phyloP scores from a whole-genome alignment of 1,284 basidiomycete species.

The Apiotrichum brassicae region DNA sequence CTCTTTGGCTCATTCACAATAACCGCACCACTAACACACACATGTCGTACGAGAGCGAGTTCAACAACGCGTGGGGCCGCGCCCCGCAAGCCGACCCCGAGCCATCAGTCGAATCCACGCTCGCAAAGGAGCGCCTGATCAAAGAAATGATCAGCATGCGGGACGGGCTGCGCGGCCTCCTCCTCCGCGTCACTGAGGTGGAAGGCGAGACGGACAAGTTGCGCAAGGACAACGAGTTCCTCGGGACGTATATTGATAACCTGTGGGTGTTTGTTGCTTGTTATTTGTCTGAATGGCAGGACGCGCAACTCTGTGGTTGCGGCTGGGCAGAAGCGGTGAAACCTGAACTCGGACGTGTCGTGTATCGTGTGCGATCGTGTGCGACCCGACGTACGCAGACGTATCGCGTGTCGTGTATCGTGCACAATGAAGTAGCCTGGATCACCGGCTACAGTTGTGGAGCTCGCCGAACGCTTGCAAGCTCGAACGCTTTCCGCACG shows the following conservation, averaged over 20 bases:
- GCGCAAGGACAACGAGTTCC: conserved; percentile 41
- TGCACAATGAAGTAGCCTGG: no score
- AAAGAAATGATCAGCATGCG: conserved; percentile 39
- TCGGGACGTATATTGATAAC: conserved; percentile 45
- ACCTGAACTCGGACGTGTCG: no score
- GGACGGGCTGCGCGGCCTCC: conserved; percentile 38
- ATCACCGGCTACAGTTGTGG: no score
- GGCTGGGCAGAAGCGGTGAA: conserved; percentile 36
- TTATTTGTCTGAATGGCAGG: conserved; percentile 14
- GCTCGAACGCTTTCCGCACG: no score
- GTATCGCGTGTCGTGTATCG: no score
- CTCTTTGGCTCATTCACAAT: no score
- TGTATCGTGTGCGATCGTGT: no score
- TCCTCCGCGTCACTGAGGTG: conserved; percentile 37
- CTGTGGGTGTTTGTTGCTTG: conserved; percentile 27
- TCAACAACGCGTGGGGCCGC: conserved; percentile 15
- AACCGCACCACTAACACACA: no score
- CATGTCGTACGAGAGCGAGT: conserved; percentile 4
- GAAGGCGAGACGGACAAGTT: conserved; percentile 43
- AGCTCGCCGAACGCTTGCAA: no score
- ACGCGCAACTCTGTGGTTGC: conserved; percentile 46
- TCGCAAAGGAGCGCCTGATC: conserved; percentile 40
- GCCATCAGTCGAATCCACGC: conserved; percentile 30
- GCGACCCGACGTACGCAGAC: no score
- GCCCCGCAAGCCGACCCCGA: background rate